Evolutionary conservation across 2,329 filamentous ascomycete genomes (phyloP).

Genomic region (Didymella arachidicola): DNA sequence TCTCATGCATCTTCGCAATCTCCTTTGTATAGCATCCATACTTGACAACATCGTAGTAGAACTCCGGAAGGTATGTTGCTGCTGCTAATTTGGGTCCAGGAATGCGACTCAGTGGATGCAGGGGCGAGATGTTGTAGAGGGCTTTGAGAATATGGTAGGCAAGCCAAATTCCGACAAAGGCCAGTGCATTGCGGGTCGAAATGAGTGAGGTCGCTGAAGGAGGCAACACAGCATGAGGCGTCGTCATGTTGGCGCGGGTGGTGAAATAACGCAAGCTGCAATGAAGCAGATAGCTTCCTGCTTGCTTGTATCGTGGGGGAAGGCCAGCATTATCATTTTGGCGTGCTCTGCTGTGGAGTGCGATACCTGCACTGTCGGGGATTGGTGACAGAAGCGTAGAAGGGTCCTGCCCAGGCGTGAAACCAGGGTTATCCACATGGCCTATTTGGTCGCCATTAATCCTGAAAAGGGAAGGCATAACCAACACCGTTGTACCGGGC

Average conservation of each 20-base stretch:
- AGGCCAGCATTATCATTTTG: conserved; percentile 15
- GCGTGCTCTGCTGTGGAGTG: conserved; percentile 18
- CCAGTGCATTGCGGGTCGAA: conserved; percentile 15
- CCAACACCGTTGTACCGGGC: conserved; percentile 6
- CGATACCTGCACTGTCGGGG: conserved; percentile 23
- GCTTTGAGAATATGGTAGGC: conserved; percentile 26
- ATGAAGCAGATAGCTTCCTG: conserved; percentile 4
- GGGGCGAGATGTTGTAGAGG: conserved; percentile 36
- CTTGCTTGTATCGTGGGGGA: conserved; percentile 9
- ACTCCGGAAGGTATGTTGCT: conserved; percentile 46
- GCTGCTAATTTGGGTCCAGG: conserved; percentile 48
- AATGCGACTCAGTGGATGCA: conserved; percentile 42
- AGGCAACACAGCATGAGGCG: conserved; percentile 10
- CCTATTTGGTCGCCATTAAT: conserved; percentile 1
- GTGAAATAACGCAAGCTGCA: conserved; percentile 2
- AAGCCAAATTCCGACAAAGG: conserved; percentile 24
- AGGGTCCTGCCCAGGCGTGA: conserved; percentile 5
- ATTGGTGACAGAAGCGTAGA: conserved; percentile 22
- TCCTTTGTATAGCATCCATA: conserved; percentile 44
- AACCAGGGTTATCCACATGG: conserved; percentile 1
- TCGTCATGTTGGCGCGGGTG: conserved; percentile 16
- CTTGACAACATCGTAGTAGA: conserved; percentile 48
- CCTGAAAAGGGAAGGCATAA: not conserved
- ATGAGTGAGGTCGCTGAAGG: conserved; percentile 15
- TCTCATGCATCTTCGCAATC: conserved; percentile 48